A percentile compares a stretch with the other conserved stretches of the same genome.
These are phyloP conservation scores for Colletotrichum siamense DNA, from an alignment of 2,329 filamentous ascomycete species.

Conservation along the genomic window DNA sequence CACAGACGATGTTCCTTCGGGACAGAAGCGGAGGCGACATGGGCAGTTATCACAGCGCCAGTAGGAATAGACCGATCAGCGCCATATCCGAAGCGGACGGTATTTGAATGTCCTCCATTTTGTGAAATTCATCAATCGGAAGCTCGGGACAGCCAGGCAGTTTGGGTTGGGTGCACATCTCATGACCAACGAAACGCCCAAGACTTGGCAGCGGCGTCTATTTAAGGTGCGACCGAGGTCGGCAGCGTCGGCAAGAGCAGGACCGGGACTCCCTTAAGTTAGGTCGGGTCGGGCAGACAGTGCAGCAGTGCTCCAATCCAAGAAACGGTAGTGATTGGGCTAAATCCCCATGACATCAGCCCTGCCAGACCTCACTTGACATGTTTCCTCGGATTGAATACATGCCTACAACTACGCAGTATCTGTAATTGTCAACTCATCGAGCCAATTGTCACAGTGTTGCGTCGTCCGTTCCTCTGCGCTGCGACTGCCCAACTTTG, in stretches of 20 bases:
- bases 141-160: background rate
- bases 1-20: background rate
- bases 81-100: background rate
- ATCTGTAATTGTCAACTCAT: background rate
- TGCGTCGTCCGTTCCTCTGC: background rate
- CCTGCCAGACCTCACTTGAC: background rate
- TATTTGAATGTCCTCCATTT: background rate
- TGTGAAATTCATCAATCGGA: background rate
- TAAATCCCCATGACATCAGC: constrained; percentile 7
- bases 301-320: background rate
- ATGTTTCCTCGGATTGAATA: background rate
- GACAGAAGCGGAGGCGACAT: background rate
- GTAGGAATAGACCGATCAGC: background rate
- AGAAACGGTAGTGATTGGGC: background rate
- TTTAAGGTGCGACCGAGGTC: background rate
- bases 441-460: background rate
- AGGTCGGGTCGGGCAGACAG: background rate
- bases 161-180: background rate
- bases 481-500: background rate
- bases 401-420: background rate
- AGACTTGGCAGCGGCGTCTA: background rate
- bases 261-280: background rate
- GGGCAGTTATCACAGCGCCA: background rate
- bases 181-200: background rate
- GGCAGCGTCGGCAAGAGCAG: background rate